phyloP scores from a whole-genome alignment of 2,329 filamentous ascomycete species.

The Fusarium sp. region DNA sequence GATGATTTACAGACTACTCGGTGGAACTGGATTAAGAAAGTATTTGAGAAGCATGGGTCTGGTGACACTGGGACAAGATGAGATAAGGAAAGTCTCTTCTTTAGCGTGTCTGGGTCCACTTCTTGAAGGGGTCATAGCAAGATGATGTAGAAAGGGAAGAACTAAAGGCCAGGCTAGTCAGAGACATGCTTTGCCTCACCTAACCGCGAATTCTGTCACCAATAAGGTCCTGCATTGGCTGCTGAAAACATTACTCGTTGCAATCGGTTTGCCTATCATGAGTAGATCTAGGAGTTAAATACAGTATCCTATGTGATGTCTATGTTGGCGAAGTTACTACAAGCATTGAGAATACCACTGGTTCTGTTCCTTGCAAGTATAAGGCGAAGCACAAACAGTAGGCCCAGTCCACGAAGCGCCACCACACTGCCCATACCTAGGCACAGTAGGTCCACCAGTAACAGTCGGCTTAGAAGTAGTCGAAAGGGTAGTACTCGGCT shows the following conservation, averaged over 20 bases:
- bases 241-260: neutral
- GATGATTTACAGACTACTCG: neutral
- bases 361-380: constrained; percentile 26
- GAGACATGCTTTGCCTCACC: neutral
- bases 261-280: neutral
- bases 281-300: neutral
- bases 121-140: neutral
- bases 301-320: neutral
- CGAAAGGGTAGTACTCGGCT: neutral
- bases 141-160: neutral
- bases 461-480: constrained; percentile 14
- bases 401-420: constrained; percentile 26
- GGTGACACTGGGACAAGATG: neutral
- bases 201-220: neutral
- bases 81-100: too few relatives aligned
- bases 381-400: constrained; percentile 7
- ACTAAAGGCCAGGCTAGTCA: neutral
- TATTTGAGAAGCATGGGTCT: neutral
- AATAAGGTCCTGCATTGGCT: neutral
- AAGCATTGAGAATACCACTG: constrained; percentile 33
- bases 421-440: constrained; percentile 24
- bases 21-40: neutral
- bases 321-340: neutral
- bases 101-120: neutral
- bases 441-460: constrained; percentile 9